These are phyloP conservation scores for Tarenaya hassleriana DNA, from an alignment of 345 rosid genomes.

Conservation along the genomic window DNA sequence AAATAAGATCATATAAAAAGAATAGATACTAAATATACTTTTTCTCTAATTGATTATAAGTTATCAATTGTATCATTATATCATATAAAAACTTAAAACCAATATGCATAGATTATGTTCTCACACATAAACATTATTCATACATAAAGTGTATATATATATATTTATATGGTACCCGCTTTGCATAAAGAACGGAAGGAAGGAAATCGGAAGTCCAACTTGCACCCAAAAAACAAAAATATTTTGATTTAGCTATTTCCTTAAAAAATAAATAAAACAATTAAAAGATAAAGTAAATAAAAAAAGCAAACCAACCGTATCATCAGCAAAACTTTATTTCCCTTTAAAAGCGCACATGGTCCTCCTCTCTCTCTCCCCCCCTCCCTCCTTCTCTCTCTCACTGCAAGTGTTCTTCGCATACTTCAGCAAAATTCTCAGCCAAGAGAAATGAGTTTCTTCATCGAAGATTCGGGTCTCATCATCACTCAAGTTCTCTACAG, in stretches of 20 bases:
- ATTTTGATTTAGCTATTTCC: background rate
- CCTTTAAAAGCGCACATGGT: slow-evolving; percentile 24
- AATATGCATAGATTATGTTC: no score
- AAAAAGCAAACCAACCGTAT: slow-evolving; percentile 9
- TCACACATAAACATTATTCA: no score
- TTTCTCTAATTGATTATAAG: no score
- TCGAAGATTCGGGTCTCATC: slow-evolving; percentile 54
- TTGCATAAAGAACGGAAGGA: no score
- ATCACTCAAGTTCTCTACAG: slow-evolving; percentile 60
- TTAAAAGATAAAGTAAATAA: background rate
- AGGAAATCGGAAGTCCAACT: no score
- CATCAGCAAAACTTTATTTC: slow-evolving; percentile 17
- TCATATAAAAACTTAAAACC: no score
- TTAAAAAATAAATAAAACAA: background rate
- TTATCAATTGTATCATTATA: no score
- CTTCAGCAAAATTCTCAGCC: background rate
- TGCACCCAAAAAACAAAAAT: no score
- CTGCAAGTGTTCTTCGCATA: background rate
- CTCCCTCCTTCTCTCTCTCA: slow-evolving; percentile 4
- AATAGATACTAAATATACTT: no score
- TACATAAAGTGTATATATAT: no score
- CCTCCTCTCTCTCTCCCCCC: slow-evolving; percentile 21
- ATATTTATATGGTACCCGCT: no score
- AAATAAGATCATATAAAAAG: no score
- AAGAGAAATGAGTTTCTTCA: slow-evolving; percentile 49